Evolutionary conservation across 2,329 filamentous ascomycete genomes (phyloP).

Genomic region (Aspergillus glaucus): DNA sequence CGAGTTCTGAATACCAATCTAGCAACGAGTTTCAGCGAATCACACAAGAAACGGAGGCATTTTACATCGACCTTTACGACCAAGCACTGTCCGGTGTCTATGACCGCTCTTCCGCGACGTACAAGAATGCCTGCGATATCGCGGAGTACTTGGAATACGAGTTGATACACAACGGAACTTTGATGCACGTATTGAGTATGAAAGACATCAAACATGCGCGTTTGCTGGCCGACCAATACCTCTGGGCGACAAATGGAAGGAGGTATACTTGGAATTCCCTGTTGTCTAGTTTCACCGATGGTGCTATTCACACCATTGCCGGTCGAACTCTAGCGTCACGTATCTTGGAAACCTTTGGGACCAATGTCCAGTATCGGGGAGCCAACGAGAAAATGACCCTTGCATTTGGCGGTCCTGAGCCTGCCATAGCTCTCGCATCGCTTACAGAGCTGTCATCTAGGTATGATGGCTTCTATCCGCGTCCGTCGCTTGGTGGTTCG

Average conservation of each 20-base stretch:
- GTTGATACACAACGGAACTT: slow-evolving; percentile 45
- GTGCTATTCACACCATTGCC: slow-evolving; percentile 33
- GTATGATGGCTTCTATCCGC: slow-evolving; percentile 42
- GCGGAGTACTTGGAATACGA: slow-evolving; percentile 53
- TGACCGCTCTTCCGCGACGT: slow-evolving; percentile 36
- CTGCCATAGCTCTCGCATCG: slow-evolving; percentile 48
- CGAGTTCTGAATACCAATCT: slow-evolving; percentile 35
- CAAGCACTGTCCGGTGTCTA: slow-evolving; percentile 41
- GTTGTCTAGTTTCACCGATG: slow-evolving; percentile 10
- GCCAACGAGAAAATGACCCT: slow-evolving; percentile 39
- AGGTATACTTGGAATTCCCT: slow-evolving; percentile 17
- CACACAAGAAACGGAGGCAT: slow-evolving; percentile 27
- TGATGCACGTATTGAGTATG: slow-evolving; percentile 24
- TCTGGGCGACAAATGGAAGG: slow-evolving; percentile 44
- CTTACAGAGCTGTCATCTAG: slow-evolving; percentile 36
- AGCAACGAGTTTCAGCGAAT: slow-evolving; percentile 38
- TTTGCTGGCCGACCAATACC: slow-evolving; percentile 45
- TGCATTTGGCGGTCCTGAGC: slow-evolving; percentile 45
- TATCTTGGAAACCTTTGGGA: slow-evolving; percentile 33
- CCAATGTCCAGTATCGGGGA: slow-evolving; percentile 34
- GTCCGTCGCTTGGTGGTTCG: slow-evolving; percentile 44
- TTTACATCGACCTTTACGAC: slow-evolving; percentile 44
- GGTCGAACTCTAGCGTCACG: slow-evolving; percentile 38
- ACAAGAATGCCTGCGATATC: slow-evolving; percentile 48
- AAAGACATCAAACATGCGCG: slow-evolving; percentile 33